Percentiles rank a stretch among this genome's conserved stretches.
Conservation (phyloP, 768 basidiomycete species). For the Hypholoma fasciculare region DNA sequence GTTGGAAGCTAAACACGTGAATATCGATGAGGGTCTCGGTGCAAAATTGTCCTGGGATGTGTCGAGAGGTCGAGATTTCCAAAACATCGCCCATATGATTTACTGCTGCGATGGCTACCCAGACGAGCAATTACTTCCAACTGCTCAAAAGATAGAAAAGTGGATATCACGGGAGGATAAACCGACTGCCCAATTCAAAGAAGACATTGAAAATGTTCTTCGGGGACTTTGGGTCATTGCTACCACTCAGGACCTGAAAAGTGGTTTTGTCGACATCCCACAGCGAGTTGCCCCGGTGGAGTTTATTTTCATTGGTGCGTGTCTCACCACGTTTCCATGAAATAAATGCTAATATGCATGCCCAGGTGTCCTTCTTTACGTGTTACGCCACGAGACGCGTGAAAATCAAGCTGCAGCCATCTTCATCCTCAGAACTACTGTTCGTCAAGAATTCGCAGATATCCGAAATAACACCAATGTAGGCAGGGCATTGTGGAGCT, state of each 20-base stretch:
- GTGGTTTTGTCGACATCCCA: constrained; percentile 52
- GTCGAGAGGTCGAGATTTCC: constrained; percentile 74
- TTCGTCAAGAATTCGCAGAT: constrained; percentile 60
- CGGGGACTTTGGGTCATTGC: constrained; percentile 57
- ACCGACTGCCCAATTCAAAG: constrained; percentile 51
- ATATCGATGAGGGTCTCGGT: constrained; percentile 59
- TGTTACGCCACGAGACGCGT: constrained; percentile 44
- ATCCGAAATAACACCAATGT: constrained; percentile 63
- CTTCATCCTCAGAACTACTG: constrained; percentile 51
- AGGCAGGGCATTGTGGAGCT: constrained; percentile 56
- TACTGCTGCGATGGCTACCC: constrained; percentile 62
- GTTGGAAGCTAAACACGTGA: constrained; percentile 57
- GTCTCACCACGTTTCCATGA: neutral
- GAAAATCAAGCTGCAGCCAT: constrained; percentile 56
- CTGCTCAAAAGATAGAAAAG: constrained; percentile 55
- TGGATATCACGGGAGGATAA: constrained; percentile 43
- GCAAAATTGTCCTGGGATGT: constrained; percentile 61
- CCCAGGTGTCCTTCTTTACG: constrained; percentile 66
- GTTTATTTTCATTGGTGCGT: constrained; percentile 78
- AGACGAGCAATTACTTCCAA: constrained; percentile 46
- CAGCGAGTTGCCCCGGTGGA: constrained; percentile 72
- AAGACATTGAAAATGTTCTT: constrained; percentile 53
- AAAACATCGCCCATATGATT: constrained; percentile 68
- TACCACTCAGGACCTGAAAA: constrained; percentile 32
- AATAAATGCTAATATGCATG: neutral